These are phyloP conservation scores for Sporothrix schenckii DNA, from an alignment of 2,329 filamentous ascomycete genomes.

Conservation along the genomic window DNA sequence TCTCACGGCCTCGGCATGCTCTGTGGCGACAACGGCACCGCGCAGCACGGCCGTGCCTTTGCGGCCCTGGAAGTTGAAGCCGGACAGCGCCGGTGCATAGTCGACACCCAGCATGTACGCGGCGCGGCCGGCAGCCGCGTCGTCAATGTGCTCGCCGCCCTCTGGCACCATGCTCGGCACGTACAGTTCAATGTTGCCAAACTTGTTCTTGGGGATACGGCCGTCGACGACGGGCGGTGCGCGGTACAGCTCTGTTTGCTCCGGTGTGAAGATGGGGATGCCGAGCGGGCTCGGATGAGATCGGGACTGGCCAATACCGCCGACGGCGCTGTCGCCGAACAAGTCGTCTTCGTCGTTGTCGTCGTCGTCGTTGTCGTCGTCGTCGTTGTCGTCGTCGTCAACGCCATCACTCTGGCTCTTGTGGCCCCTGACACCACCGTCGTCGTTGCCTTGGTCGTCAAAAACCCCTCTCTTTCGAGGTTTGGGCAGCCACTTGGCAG, in stretches of 20 bases:
- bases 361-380: slow-evolving; percentile 43
- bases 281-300: slow-evolving; percentile 45
- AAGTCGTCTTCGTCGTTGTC: slow-evolving; percentile 44
- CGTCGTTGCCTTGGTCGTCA: slow-evolving; percentile 38
- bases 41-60: slow-evolving; percentile 81
- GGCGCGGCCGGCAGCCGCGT: slow-evolving; percentile 66
- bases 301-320: slow-evolving; percentile 29
- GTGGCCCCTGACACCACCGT: too few species aligned
- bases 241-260: slow-evolving; percentile 72
- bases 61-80: slow-evolving; percentile 84
- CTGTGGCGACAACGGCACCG: slow-evolving; percentile 74
- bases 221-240: slow-evolving; percentile 77
- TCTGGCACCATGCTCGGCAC: slow-evolving; percentile 87
- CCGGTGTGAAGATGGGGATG: slow-evolving; percentile 61
- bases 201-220: slow-evolving; percentile 83
- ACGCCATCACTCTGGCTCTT: neutral
- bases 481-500: slow-evolving; percentile 72
- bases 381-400: neutral
- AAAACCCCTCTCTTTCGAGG: slow-evolving; percentile 39
- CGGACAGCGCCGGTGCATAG: slow-evolving; percentile 85
- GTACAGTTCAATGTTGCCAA: slow-evolving; percentile 91
- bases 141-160: slow-evolving; percentile 73
- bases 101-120: slow-evolving; percentile 78
- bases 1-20: slow-evolving; percentile 71
- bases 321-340: slow-evolving; percentile 43